Conservation (phyloP, 805 yeast genomes). For the Metschnikowia peoriensis region DNA sequence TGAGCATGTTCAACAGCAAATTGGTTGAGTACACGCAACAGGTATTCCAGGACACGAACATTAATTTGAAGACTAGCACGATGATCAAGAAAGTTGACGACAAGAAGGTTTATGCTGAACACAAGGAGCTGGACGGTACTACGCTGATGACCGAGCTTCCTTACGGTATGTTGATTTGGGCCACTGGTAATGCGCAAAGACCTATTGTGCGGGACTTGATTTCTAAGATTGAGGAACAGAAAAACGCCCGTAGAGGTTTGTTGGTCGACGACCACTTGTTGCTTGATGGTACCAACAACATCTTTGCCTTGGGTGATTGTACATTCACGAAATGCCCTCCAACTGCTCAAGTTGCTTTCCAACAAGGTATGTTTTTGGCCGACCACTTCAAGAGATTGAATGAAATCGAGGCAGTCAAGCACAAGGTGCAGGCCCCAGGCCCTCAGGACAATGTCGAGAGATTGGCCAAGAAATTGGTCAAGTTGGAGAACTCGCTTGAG, state of each 20-base stretch:
- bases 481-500: conserved; percentile 42
- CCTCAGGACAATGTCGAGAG: conserved; percentile 43
- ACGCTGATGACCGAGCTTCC: conserved; percentile 64
- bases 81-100: conserved; percentile 85
- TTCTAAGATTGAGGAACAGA: conserved; percentile 68
- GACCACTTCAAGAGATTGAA: conserved; percentile 63
- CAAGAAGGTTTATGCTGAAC: conserved; percentile 65
- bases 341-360: conserved; percentile 97
- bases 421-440: conserved; percentile 39
- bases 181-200: conserved; percentile 94
- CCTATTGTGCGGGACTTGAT: conserved; percentile 66
- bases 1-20: conserved; percentile 68
- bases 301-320: conserved; percentile 93
- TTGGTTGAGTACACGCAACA: conserved; percentile 77
- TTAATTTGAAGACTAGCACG: conserved; percentile 76
- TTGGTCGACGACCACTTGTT: conserved; percentile 73
- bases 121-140: conserved; percentile 62
- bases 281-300: conserved; percentile 77
- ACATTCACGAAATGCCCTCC: conserved; percentile 90
- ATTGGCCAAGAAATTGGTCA: conserved; percentile 46
- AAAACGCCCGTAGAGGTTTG: conserved; percentile 86
- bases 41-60: conserved; percentile 63
- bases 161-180: conserved; percentile 94
- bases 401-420: conserved; percentile 58
- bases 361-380: conserved; percentile 84